These are phyloP conservation scores for Limnanthes douglasii DNA, from an alignment of 345 rosid genomes.

Conservation along the genomic window DNA sequence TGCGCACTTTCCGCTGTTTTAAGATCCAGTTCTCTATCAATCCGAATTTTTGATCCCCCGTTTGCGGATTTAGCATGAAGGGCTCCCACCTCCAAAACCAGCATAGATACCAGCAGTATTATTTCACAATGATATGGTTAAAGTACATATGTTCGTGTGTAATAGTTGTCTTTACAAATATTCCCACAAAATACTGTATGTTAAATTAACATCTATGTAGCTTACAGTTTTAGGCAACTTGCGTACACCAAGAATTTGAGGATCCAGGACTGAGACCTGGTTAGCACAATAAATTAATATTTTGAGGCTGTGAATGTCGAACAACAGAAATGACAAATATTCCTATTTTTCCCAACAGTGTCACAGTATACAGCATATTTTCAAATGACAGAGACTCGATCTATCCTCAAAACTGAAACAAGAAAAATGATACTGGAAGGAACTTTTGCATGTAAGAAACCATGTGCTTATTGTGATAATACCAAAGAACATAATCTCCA, in stretches of 20 bases:
- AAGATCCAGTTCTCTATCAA: slow-evolving; percentile 41
- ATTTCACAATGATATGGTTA: not conserved
- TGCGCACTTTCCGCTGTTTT: slow-evolving; percentile 45
- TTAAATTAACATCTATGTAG: not conserved
- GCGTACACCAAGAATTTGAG: slow-evolving; percentile 27
- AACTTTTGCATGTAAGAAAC: not conserved
- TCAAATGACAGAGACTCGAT: no score
- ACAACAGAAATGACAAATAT: not conserved
- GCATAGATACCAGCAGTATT: not conserved
- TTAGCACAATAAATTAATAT: slow-evolving; percentile 5
- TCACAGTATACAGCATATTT: no score
- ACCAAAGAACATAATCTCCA: no score
- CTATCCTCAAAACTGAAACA: no score
- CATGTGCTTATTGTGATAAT: not conserved
- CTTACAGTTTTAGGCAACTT: slow-evolving; percentile 27
- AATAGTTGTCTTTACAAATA: not conserved
- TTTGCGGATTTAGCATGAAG: slow-evolving; percentile 7
- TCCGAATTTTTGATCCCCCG: slow-evolving; percentile 22
- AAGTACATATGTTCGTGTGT: not conserved
- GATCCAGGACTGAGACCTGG: slow-evolving; percentile 42
- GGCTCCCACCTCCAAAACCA: slow-evolving; percentile 13
- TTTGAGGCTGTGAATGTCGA: not conserved
- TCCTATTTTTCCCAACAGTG: not conserved
- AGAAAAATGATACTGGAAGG: not conserved
- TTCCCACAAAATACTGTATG: not conserved